A percentile compares a stretch with the other conserved stretches of the same genome.
These are phyloP conservation scores for Lactarius akahatsu DNA, from an alignment of 768 basidiomycete genomes.

Conservation along the genomic window DNA sequence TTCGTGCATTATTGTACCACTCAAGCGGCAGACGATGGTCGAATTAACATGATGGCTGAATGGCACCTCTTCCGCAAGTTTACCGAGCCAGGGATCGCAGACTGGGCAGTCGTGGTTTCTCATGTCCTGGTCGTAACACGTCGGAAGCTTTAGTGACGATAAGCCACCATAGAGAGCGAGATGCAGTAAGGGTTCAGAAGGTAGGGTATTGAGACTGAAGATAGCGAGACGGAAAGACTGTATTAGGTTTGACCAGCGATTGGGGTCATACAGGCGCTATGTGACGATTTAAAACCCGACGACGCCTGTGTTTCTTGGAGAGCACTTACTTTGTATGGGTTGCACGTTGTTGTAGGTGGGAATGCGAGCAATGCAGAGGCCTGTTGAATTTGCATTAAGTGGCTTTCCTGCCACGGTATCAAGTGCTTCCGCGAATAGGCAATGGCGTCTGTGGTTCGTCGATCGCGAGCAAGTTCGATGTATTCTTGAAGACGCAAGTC, in stretches of 20 bases:
- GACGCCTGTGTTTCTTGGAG: background rate
- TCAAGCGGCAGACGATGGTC: conserved; percentile 89
- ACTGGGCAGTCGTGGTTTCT: conserved; percentile 89
- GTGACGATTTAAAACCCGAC: conserved; percentile 12
- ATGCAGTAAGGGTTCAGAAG: conserved; percentile 82
- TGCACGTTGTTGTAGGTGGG: conserved; percentile 64
- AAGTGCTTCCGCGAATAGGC: conserved; percentile 81
- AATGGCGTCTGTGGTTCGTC: conserved; percentile 74
- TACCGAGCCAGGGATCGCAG: conserved; percentile 74
- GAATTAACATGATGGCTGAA: conserved; percentile 94
- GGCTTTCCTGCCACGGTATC: conserved; percentile 77
- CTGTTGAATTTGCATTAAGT: conserved; percentile 72
- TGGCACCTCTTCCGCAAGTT: conserved; percentile 83
- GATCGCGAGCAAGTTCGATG: conserved; percentile 80
- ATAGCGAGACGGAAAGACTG: conserved; percentile 82
- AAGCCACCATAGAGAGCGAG: conserved; percentile 91
- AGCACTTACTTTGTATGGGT: conserved; percentile 57
- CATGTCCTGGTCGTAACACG: conserved; percentile 63
- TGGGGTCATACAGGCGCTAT: conserved; percentile 79
- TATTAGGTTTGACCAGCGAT: conserved; percentile 74
- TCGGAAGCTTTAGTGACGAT: conserved; percentile 83
- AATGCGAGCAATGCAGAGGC: conserved; percentile 78
- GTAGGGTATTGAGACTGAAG: conserved; percentile 83
- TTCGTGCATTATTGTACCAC: conserved; percentile 92
- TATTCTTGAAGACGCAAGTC: conserved; percentile 94